phyloP scores from a whole-genome alignment of 2,329 filamentous ascomycete genomes.

The Fusarium nisikadoi region DNA sequence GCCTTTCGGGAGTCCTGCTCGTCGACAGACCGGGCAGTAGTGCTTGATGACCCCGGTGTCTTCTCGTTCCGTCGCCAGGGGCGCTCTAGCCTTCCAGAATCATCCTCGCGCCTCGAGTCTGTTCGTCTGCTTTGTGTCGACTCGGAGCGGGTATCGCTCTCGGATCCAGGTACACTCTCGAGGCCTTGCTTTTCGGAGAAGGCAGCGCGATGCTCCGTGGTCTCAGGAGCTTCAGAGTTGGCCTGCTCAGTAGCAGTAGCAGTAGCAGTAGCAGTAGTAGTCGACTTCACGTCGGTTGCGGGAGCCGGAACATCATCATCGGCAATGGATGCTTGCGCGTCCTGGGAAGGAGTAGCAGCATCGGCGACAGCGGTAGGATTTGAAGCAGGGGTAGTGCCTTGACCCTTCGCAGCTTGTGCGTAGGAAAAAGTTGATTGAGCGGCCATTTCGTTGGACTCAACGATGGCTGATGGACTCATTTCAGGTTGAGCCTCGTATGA shows the following conservation, averaged over 20 bases:
- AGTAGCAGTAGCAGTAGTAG: slow-evolving; percentile 33
- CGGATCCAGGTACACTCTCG: slow-evolving; percentile 51
- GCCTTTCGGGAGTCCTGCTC: slow-evolving; percentile 59
- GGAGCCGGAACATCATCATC: slow-evolving; percentile 29
- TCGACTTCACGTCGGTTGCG: slow-evolving; percentile 43
- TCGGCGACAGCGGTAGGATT: slow-evolving; percentile 42
- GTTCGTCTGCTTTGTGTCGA: slow-evolving; percentile 47
- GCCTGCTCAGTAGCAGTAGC: slow-evolving; percentile 39
- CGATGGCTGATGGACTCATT: slow-evolving; percentile 45
- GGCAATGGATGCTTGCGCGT: slow-evolving; percentile 44
- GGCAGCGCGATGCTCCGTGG: slow-evolving; percentile 35
- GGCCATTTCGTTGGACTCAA: slow-evolving; percentile 59
- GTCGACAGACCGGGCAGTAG: slow-evolving; percentile 73
- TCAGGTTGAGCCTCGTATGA: slow-evolving; percentile 37
- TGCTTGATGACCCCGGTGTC: slow-evolving; percentile 69
- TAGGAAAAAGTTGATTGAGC: slow-evolving; percentile 81
- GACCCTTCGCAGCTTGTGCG: slow-evolving; percentile 92
- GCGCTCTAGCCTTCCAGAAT: slow-evolving; percentile 52
- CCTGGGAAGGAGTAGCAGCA: slow-evolving; percentile 40
- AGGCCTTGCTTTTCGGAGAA: slow-evolving; percentile 49
- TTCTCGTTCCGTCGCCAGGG: slow-evolving; percentile 57
- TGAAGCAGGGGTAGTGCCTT: slow-evolving; percentile 56
- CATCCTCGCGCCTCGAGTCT: slow-evolving; percentile 53
- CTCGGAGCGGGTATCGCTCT: slow-evolving; percentile 51
- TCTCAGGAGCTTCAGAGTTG: slow-evolving; percentile 41